phyloP scores from a whole-genome alignment of 176 grass and related monocot genomes.

The Musa beccarii region DNA sequence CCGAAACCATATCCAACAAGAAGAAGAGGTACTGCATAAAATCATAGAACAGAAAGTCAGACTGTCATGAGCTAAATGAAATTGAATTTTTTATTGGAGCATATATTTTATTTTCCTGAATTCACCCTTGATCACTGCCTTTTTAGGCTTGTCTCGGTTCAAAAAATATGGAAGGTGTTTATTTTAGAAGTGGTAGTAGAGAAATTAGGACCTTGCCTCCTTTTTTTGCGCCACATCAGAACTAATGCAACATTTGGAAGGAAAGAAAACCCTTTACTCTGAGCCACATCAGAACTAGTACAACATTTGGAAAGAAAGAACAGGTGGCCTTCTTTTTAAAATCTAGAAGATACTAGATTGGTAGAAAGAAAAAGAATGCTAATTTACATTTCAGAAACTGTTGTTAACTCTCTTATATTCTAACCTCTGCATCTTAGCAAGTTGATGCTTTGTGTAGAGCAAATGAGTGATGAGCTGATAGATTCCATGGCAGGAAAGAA shows the following conservation, averaged over 20 bases:
- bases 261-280: neutral
- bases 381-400: constrained; percentile 1
- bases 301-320: neutral
- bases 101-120: neutral
- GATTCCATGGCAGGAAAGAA: neutral
- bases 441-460: neutral
- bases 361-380: neutral
- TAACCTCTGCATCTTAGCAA: neutral
- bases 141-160: neutral
- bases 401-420: neutral
- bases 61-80: neutral
- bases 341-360: neutral
- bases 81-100: neutral
- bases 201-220: neutral
- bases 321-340: neutral
- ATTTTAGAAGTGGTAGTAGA: neutral
- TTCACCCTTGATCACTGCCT: neutral
- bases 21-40: constrained; percentile 91
- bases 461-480: neutral
- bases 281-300: neutral
- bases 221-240: neutral
- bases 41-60: constrained; percentile 8
- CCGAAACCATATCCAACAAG: constrained; percentile 99
- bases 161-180: neutral
- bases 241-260: neutral